Conservation (phyloP, 305 asterid species). For the Andrographis paniculata region DNA sequence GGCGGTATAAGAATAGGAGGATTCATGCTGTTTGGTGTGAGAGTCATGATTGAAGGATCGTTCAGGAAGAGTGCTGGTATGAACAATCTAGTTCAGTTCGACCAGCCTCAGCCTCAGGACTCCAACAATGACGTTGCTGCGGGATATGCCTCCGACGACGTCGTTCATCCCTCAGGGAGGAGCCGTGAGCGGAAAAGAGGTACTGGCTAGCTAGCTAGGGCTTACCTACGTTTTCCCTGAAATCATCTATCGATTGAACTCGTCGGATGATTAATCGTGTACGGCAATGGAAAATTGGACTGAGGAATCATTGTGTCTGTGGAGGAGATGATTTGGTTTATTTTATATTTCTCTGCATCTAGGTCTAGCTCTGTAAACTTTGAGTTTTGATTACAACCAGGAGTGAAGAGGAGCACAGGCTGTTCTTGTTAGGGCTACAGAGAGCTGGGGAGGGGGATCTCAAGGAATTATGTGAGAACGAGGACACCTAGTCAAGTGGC, state of each 20-base stretch:
- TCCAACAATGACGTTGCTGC: conserved; percentile 43
- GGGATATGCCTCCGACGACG: conserved; percentile 87
- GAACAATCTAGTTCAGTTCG: conserved; percentile 67
- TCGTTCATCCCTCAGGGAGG: conserved; percentile 75
- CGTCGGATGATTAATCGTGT: not conserved
- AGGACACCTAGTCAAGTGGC: conserved; percentile 93
- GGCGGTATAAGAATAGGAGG: conserved; percentile 42
- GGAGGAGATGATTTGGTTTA: too few relatives aligned
- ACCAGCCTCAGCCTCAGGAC: conserved; percentile 51
- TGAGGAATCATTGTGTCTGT: not conserved
- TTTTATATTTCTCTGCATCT: too few relatives aligned
- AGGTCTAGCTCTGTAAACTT: too few relatives aligned
- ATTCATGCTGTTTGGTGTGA: conserved; percentile 85
- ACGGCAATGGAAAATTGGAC: not conserved
- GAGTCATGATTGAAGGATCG: conserved; percentile 65
- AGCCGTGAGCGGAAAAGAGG: conserved; percentile 81
- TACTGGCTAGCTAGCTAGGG: conserved; percentile 7
- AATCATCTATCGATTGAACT: not conserved
- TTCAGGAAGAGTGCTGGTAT: conserved; percentile 78
- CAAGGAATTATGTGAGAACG: conserved; percentile 75
- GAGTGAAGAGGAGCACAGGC: conserved; percentile 85
- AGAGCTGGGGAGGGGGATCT: conserved; percentile 92
- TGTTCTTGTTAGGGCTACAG: conserved; percentile 70
- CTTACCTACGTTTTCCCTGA: too few relatives aligned
- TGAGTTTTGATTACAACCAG: conserved; percentile 24